phyloP scores from a whole-genome alignment of 2,329 filamentous ascomycete genomes.

The Cercospora sp. region DNA sequence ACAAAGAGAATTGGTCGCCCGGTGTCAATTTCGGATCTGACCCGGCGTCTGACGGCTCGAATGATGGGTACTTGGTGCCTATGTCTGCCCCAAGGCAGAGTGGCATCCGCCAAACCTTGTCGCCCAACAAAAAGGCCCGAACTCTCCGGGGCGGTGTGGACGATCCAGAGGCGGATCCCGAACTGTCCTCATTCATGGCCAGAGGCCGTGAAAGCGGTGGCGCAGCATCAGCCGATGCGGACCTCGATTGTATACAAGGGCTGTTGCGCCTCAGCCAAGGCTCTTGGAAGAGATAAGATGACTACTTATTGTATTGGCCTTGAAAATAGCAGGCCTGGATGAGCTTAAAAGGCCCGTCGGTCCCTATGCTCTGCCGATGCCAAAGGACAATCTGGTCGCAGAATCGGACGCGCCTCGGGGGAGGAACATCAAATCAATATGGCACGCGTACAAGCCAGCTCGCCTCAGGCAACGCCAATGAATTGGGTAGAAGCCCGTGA shows the following conservation, averaged over 20 bases:
- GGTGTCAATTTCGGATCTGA: constrained; percentile 37
- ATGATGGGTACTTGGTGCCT: background rate
- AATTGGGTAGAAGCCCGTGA: background rate
- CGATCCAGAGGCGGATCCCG: constrained; percentile 56
- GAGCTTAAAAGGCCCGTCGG: background rate
- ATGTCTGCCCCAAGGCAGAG: background rate
- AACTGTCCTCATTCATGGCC: constrained; percentile 73
- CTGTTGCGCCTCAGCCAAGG: constrained; percentile 85
- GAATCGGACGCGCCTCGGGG: background rate
- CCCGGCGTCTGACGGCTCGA: constrained; percentile 2
- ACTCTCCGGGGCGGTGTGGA: constrained; percentile 32
- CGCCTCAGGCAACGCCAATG: background rate
- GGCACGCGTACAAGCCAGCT: background rate
- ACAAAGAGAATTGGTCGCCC: constrained; percentile 90
- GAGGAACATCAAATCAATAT: background rate
- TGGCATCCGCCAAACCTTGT: background rate
- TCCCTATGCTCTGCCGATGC: background rate
- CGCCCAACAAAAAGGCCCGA: background rate
- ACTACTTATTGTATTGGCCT: background rate
- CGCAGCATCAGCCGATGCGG: constrained; percentile 52
- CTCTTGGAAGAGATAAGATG: constrained; percentile 60
- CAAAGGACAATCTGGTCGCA: too few relatives aligned
- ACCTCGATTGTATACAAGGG: constrained; percentile 88
- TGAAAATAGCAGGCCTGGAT: background rate
- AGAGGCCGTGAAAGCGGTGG: constrained; percentile 46